Evolutionary conservation across 2,329 filamentous ascomycete species (phyloP).

Genomic region (Cercospora zeae-maydis): DNA sequence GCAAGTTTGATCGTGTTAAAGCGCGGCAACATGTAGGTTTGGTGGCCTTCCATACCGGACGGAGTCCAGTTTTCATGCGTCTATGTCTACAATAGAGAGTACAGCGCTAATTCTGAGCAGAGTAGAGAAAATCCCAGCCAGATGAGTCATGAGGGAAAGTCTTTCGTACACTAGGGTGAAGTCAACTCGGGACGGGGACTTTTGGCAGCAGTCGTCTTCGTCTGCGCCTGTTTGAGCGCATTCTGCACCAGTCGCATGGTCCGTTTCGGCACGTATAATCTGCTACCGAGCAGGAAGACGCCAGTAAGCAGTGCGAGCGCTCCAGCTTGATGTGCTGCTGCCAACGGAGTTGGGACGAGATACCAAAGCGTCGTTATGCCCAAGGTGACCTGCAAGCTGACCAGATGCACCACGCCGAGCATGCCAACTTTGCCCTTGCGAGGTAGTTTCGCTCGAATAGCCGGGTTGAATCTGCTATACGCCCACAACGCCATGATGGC

Average conservation of each 20-base stretch:
- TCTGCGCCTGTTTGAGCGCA: conserved; percentile 19
- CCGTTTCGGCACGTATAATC: conserved; percentile 66
- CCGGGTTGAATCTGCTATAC: conserved; percentile 68
- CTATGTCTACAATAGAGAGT: conserved; percentile 1
- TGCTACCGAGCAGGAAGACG: conserved; percentile 72
- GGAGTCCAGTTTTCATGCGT: background rate
- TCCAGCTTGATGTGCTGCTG: conserved; percentile 89
- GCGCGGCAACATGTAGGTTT: background rate
- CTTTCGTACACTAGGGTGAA: background rate
- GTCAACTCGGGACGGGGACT: background rate
- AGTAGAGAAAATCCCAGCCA: background rate
- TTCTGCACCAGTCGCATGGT: conserved; percentile 30
- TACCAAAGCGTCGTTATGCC: conserved; percentile 91
- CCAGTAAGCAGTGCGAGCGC: conserved; percentile 80
- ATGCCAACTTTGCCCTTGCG: conserved; percentile 66
- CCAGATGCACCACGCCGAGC: conserved; percentile 77
- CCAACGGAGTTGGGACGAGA: conserved; percentile 83
- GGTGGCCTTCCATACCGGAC: background rate
- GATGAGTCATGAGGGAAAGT: background rate
- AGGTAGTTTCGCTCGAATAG: conserved; percentile 58
- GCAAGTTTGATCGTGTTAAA: background rate
- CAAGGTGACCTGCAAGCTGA: conserved; percentile 73
- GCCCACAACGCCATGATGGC: conserved; percentile 73
- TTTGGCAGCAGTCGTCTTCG: conserved; percentile 1
- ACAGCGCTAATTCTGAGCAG: conserved; percentile 3